Base-by-base conservation (phyloP, 495 filamentous ascomycete genomes). In the Penicillium angulare region DNA sequence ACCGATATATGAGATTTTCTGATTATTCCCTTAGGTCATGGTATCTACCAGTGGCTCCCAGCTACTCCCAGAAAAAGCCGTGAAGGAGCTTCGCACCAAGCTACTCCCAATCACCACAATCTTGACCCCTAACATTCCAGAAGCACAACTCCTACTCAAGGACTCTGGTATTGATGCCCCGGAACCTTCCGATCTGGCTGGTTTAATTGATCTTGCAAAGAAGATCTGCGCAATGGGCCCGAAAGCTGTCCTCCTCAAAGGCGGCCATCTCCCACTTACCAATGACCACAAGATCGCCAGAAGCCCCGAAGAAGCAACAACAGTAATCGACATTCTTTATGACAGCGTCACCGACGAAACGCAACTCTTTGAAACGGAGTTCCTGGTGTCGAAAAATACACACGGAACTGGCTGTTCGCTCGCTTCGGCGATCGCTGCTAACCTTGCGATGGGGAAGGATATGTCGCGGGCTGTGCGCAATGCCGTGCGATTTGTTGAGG, bases 391-490 rank as follows among this genome's bases (percentile, higher is more conserved):
- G 5, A 86, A 76, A 52, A 91, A 93, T 54, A 98, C 93, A 2
- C 93, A 98, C 67, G 93, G 93, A 3, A 98, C 93, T 6, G 93
- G 93, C 16, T 98, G 93, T 60, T 93, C 90, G 12, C 80, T 98
- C 46, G 93, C 93, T 44, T 96, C 90, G 39, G 90, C 92, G 7
- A 95, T 97, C 63, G 89, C 92, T 9, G 90, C 85, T 15, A 92
- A 95, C 56, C 72, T 97, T 15, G 86, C 89, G 12, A 71, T 87
- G 15, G 83, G 88, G 1, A 79, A 77, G 22, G 65, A 72, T 26
- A 65, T 92, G 29, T 63, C 76, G 1, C 61, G 78, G 35, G 88
- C 91, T 5, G 87, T 95, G 17, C 79, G 77, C 48, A 69, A 70
- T 27, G 90, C 85, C 2, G 88, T 90, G 52, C 77, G 79, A 31